Percentiles rank a stretch among this genome's conserved stretches.
Conservation (phyloP, 345 rosid species). For the Eucalyptus guilfoylei region DNA sequence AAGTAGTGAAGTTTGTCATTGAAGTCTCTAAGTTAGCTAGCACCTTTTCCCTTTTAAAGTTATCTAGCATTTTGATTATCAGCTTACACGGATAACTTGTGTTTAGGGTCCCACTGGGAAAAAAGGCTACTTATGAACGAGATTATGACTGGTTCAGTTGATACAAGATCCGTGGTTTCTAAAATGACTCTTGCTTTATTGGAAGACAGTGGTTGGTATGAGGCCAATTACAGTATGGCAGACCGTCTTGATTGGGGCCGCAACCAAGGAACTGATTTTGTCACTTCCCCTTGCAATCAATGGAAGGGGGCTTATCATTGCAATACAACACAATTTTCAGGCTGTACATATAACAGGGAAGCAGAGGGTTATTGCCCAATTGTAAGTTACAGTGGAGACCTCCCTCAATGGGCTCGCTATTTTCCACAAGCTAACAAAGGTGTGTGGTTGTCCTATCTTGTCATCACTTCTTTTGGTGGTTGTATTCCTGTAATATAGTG, state of each 20-base stretch:
- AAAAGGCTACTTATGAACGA: constrained; percentile 98
- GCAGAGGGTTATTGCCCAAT: constrained; percentile 99
- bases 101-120: constrained; percentile 97
- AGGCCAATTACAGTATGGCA: constrained; percentile 96
- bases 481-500: neutral
- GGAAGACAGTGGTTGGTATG: constrained; percentile 99
- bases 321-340: constrained; percentile 86
- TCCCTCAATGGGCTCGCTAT: constrained; percentile 96
- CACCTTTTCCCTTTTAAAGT: neutral
- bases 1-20: neutral
- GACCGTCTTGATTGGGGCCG: constrained; percentile 98
- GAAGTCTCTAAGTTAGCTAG: neutral
- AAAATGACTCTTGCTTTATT: constrained; percentile 93
- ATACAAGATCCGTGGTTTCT: constrained; percentile 94
- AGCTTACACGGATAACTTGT: neutral
- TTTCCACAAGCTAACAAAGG: constrained; percentile 98
- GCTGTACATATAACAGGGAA: constrained; percentile 98
- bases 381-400: constrained; percentile 81
- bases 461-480: neutral
- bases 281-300: constrained; percentile 81
- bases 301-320: constrained; percentile 98
- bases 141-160: constrained; percentile 99
- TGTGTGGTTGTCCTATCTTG: neutral
- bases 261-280: constrained; percentile 91
- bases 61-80: neutral